Evolutionary conservation across 306 rosid genomes (phyloP), one percentile per base, ranked within the genome.

Genomic region (Calophaca sinica): DNA sequence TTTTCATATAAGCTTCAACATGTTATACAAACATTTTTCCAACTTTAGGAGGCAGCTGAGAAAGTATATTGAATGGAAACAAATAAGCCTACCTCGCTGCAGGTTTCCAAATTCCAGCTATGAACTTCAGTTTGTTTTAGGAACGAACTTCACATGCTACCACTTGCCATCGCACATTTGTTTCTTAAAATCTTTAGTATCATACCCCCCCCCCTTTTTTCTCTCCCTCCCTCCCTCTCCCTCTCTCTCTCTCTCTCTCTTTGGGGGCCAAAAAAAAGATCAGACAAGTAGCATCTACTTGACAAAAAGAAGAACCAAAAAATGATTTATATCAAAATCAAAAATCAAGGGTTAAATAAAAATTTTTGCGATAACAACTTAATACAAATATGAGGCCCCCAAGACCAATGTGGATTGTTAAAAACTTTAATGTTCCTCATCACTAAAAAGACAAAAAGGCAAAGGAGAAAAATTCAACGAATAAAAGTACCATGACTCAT

Each of bases 341-440:
- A 69, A 51, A 33, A 33, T 45, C 44, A 66, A 76, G 26, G 49
- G 20, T 54, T 29, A 20, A 32, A 44, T 53, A 51, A 20, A 20
- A 49, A 13, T 10, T 11, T 20, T 50, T 60, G 35, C 2, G 77
- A 33, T 39, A 35, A 41, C 46, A 68, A 74, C 49, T 75, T 12
- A 44, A 62, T 54, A 62, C 70, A 76, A 69, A 70, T 35, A 68
- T 12, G 75, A 82, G 67, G 79, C 76, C 44, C 68, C 42, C 41
- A 42, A 59, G 46, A 66, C 38, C 72, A 41, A 64, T 63, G 42
- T 39, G 36, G 54, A 66, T 42, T 65, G 68, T 42, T 54, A 79
- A 31, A 79, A 70, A 3, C 59, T 51, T 26, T 65, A 70, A 41
- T 8, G 49, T 50, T 28, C 45, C 69, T 71, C 49, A 10, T 20